A percentile compares a stretch with the other conserved stretches of the same genome.
These are phyloP conservation scores for Trametes cinnabarina DNA, from an alignment of 768 basidiomycete species.

Conservation along the genomic window DNA sequence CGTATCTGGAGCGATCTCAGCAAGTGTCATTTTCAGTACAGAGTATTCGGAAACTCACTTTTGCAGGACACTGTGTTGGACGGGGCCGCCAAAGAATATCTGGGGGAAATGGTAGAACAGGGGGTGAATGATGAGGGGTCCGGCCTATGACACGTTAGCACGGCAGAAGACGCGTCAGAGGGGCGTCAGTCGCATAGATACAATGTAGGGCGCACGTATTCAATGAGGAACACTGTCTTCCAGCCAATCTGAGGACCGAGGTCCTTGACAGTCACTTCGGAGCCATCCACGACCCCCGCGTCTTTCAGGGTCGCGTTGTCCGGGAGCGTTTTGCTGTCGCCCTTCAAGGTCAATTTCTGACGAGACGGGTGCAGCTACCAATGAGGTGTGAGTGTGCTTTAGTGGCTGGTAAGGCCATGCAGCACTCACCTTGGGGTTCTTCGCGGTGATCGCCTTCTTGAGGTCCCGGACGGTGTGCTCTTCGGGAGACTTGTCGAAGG, in stretches of 20 bases:
- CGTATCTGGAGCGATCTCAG: slow-evolving; percentile 43
- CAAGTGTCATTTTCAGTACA: slow-evolving; percentile 1
- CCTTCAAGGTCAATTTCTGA: slow-evolving; percentile 69
- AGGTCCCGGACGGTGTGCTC: slow-evolving; percentile 64
- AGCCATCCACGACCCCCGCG: slow-evolving; percentile 56
- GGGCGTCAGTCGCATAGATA: not conserved
- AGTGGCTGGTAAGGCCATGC: too few relatives aligned
- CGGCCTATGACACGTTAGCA: slow-evolving; percentile 53
- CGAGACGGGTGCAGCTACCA: slow-evolving; percentile 67
- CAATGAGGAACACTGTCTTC: slow-evolving; percentile 84
- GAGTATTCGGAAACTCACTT: slow-evolving; percentile 44
- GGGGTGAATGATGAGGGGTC: slow-evolving; percentile 89
- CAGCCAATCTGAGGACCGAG: slow-evolving; percentile 88
- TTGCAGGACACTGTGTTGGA: slow-evolving; percentile 76
- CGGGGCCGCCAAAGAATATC: slow-evolving; percentile 65
- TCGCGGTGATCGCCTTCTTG: slow-evolving; percentile 59
- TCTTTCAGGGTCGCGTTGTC: slow-evolving; percentile 61
- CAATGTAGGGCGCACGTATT: slow-evolving; percentile 72
- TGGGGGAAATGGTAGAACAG: slow-evolving; percentile 71
- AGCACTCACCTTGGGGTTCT: slow-evolving; percentile 48
- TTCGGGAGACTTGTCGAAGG: slow-evolving; percentile 44
- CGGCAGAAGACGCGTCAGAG: not conserved
- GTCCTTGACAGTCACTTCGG: slow-evolving; percentile 81
- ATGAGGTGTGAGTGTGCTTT: not conserved
- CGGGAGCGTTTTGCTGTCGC: slow-evolving; percentile 56